Evolutionary conservation across 495 filamentous ascomycete species (phyloP).

Genomic region (Pyrenopolyporus hunteri): DNA sequence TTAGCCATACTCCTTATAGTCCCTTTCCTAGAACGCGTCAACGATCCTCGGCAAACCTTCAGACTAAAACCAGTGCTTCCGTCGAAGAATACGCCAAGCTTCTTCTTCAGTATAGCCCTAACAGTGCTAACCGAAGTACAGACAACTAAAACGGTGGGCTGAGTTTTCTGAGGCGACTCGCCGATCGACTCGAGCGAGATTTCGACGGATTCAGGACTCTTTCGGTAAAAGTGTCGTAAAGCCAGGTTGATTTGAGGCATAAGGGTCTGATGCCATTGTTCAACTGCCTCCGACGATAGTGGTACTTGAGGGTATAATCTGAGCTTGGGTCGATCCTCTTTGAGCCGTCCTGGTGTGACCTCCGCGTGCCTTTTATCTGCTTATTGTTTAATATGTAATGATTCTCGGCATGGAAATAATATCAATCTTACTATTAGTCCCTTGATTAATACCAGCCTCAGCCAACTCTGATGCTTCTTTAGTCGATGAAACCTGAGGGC

Average conservation of each 20-base stretch:
- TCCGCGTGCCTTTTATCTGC: constrained; percentile 6
- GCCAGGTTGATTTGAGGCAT: constrained; percentile 72
- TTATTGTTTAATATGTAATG: constrained; percentile 25
- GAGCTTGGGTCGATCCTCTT: constrained; percentile 46
- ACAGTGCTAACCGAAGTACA: constrained; percentile 76
- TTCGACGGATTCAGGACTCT: constrained; percentile 72
- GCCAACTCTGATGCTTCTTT: not conserved
- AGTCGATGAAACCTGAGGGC: not conserved
- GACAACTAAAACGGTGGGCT: constrained; percentile 76
- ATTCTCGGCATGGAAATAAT: constrained; percentile 2
- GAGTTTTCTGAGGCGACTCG: constrained; percentile 66
- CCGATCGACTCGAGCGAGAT: constrained; percentile 77
- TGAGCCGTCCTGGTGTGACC: not conserved
- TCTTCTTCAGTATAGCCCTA: constrained; percentile 71
- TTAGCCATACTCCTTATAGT: constrained; percentile 47
- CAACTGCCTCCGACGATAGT: constrained; percentile 65
- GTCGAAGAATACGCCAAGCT: constrained; percentile 62
- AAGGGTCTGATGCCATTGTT: constrained; percentile 73
- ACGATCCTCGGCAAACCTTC: constrained; percentile 71
- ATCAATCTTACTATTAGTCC: constrained; percentile 8
- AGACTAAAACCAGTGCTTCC: constrained; percentile 62
- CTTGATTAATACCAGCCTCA: constrained; percentile 26
- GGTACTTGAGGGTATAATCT: constrained; percentile 58
- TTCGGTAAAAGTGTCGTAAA: constrained; percentile 65
- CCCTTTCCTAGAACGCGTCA: constrained; percentile 66